These are phyloP conservation scores for Amphirosellinia nigrospora DNA, from an alignment of 495 filamentous ascomycete genomes.

Conservation along the genomic window DNA sequence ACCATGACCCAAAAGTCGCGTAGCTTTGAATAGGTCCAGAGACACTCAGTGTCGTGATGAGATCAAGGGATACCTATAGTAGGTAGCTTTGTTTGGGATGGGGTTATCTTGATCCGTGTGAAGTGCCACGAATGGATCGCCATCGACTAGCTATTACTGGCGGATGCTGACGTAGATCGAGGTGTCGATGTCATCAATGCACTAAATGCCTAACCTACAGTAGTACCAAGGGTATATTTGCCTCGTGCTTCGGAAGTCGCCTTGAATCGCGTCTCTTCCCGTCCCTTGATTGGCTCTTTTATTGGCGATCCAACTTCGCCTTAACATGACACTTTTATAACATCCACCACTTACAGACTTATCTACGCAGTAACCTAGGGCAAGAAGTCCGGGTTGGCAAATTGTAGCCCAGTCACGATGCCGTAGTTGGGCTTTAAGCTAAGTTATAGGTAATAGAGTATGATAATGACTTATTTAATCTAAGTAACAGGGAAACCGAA, in stretches of 20 bases:
- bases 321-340: not conserved
- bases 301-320: not conserved
- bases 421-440: not conserved
- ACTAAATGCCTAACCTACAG: not conserved
- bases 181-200: constrained; percentile 14
- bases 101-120: constrained; percentile 7
- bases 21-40: not conserved
- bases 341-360: not conserved
- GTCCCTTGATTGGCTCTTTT: not conserved
- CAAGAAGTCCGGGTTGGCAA: no score
- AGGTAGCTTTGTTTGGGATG: constrained; percentile 5
- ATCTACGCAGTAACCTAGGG: no score
- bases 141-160: not conserved
- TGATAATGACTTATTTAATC: not conserved
- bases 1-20: not conserved
- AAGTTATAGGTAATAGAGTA: not conserved
- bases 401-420: not conserved
- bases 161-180: constrained; percentile 14
- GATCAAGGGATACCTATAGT: not conserved
- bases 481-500: not conserved
- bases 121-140: not conserved
- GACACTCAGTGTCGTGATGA: not conserved
- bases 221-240: not conserved
- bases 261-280: not conserved
- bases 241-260: constrained; percentile 4